These are phyloP conservation scores for Teunomyces stri DNA, from an alignment of 805 yeast species.

Conservation along the genomic window DNA sequence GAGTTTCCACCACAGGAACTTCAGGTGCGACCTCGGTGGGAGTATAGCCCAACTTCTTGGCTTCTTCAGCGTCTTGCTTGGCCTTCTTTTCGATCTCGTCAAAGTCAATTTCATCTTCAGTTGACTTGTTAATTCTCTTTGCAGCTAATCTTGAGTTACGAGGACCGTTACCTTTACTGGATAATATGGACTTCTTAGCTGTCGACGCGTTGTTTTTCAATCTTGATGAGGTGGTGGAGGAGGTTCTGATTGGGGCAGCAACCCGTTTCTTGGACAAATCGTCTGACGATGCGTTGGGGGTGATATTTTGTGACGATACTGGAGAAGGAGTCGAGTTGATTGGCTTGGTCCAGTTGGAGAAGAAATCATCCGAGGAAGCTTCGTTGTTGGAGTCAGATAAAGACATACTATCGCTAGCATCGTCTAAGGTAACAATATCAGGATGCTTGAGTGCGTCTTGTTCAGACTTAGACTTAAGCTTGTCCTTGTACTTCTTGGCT, in stretches of 20 bases:
- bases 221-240: constrained; percentile 26
- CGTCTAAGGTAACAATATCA: constrained; percentile 66
- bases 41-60: constrained; percentile 51
- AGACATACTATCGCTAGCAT: constrained; percentile 32
- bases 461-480: constrained; percentile 64
- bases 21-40: constrained; percentile 24
- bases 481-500: constrained; percentile 80
- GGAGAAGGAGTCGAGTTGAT: constrained; percentile 52
- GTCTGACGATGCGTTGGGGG: constrained; percentile 42
- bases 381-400: constrained; percentile 34
- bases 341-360: constrained; percentile 90
- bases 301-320: constrained; percentile 41
- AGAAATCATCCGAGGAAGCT: constrained; percentile 76
- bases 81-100: constrained; percentile 75
- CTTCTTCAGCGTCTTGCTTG: constrained; percentile 73
- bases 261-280: constrained; percentile 20
- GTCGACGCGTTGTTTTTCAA: constrained; percentile 21
- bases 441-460: constrained; percentile 72
- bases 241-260: constrained; percentile 13
- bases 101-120: constrained; percentile 52
- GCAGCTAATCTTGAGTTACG: constrained; percentile 57
- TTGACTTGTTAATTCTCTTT: constrained; percentile 44
- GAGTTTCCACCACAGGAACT: constrained; percentile 3
- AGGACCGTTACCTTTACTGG: constrained; percentile 52
- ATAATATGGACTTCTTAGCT: constrained; percentile 33